phyloP scores from a whole-genome alignment of 225 moss, liverwort and hornwort species.

The Neckera pumila region DNA sequence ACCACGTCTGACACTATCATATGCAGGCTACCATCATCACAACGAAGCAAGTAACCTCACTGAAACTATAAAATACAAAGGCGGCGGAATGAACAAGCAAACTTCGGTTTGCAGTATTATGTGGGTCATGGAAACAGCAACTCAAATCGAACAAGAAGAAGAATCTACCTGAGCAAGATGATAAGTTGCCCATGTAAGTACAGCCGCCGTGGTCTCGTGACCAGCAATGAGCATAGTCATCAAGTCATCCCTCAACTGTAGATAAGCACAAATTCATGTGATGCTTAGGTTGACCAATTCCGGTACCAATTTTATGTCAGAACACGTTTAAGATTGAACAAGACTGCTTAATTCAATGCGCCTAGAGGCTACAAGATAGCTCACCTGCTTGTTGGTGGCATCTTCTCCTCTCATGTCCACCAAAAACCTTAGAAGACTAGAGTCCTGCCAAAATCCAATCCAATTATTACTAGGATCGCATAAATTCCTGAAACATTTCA shows the following conservation, averaged over 20 bases:
- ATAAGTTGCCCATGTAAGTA: conserved; percentile 94
- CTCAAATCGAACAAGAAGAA: background rate
- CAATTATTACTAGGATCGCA: background rate
- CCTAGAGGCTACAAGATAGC: background rate
- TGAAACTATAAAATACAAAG: background rate
- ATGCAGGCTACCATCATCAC: background rate
- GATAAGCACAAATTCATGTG: background rate
- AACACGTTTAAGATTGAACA: background rate
- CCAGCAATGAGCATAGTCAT: conserved; percentile 99
- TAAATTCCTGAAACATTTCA: background rate
- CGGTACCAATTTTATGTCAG: background rate
- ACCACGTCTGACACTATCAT: background rate
- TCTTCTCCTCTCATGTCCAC: conserved; percentile 99
- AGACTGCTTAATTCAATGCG: background rate
- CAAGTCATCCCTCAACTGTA: conserved; percentile 92
- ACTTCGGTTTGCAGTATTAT: background rate
- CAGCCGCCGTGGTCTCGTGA: conserved; percentile 96
- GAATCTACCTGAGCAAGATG: conserved; percentile 74
- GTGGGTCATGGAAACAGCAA: background rate
- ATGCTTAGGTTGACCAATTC: background rate
- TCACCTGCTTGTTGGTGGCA: conserved; percentile 87
- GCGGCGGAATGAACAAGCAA: background rate
- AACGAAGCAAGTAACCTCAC: background rate
- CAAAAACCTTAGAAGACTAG: conserved; percentile 84
- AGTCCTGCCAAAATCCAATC: conserved; percentile 43